Conservation (phyloP, 2,329 filamentous ascomycete genomes). For the Apiospora marii region DNA sequence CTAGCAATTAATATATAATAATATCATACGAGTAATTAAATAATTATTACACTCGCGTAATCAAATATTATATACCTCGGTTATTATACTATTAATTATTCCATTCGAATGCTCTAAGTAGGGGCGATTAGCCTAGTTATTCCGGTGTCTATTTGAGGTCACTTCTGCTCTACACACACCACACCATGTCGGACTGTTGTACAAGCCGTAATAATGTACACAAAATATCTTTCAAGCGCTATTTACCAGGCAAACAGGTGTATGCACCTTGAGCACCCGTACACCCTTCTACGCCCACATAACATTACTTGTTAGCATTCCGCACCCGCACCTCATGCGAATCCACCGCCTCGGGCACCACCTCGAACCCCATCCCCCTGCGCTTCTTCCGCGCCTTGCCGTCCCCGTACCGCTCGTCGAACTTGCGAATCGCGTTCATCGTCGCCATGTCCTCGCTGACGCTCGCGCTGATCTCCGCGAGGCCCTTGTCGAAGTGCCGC, state of each 20-base stretch:
- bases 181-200: background rate
- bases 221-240: background rate
- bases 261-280: background rate
- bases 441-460: conserved; percentile 94
- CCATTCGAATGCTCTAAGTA: too few species aligned
- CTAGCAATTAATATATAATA: too few species aligned
- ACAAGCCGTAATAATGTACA: conserved; percentile 17
- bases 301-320: conserved; percentile 1
- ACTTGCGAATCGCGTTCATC: conserved; percentile 86
- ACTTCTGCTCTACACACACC: background rate
- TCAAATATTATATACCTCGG: too few species aligned
- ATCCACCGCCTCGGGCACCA: conserved; percentile 48
- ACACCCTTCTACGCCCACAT: too few species aligned
- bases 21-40: too few species aligned
- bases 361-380: conserved; percentile 66
- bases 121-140: too few species aligned
- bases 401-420: conserved; percentile 95
- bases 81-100: too few species aligned
- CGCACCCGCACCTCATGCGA: conserved; percentile 55
- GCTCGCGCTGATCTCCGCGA: conserved; percentile 89
- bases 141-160: too few species aligned
- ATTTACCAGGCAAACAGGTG: background rate
- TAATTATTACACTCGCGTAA: too few species aligned
- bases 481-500: conserved; percentile 83
- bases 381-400: conserved; percentile 68